Conservation (phyloP, 371 early-diverging fungal genomes). For the Chytridium lagenaria region DNA sequence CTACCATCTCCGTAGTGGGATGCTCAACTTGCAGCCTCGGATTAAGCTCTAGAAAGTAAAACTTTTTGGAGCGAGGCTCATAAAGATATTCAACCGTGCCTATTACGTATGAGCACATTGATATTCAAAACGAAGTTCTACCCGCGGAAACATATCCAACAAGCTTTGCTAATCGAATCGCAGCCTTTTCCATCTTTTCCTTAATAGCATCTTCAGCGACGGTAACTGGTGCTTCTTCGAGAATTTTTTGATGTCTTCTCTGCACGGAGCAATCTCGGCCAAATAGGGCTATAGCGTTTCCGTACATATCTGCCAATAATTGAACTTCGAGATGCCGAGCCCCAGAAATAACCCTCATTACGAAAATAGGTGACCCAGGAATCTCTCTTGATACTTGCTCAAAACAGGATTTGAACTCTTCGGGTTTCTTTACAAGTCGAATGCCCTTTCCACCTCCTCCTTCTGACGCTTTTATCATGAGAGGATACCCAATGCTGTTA, state of each 20-base stretch:
- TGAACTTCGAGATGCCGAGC: conserved; percentile 99
- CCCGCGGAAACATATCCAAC: conserved; percentile 97
- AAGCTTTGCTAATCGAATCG: conserved; percentile 91
- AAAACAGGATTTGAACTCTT: conserved; percentile 76
- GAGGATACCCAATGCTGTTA: conserved; percentile 90
- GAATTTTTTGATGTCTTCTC: conserved; percentile 89
- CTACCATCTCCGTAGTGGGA: conserved; percentile 96
- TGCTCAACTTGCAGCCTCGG: conserved; percentile 99
- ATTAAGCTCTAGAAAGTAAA: conserved; percentile 98
- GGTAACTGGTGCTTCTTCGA: conserved; percentile 85
- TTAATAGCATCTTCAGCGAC: conserved; percentile 84
- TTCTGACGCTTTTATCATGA: conserved; percentile 99
- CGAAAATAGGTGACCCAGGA: conserved; percentile 95
- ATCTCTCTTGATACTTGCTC: conserved; percentile 92
- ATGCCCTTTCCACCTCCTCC: conserved; percentile 99
- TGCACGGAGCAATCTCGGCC: conserved; percentile 99
- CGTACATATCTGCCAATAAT: conserved; percentile 95
- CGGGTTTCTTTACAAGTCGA: conserved; percentile 80
- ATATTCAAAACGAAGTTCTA: too few species aligned
- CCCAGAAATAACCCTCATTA: conserved; percentile 93
- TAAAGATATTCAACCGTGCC: conserved; percentile 97
- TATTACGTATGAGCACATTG: too few species aligned
- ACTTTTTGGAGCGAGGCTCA: conserved; percentile 80
- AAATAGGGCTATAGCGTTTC: conserved; percentile 97
- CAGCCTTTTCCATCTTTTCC: conserved; percentile 93